phyloP scores from a whole-genome alignment of 106 monocot genomes.

The Iris macrosiphon region DNA sequence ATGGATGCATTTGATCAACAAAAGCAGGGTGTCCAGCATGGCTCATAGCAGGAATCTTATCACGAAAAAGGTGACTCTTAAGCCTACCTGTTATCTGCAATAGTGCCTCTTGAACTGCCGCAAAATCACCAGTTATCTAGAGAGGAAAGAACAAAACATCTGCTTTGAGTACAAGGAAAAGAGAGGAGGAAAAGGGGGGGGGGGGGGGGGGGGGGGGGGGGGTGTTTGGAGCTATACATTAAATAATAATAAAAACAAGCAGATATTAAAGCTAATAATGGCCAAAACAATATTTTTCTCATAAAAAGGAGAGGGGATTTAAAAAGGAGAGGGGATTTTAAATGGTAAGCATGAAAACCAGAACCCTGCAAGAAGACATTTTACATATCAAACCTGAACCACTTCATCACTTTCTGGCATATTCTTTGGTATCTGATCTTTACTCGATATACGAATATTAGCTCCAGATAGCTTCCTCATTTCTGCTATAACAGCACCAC shows the following conservation, averaged over 20 bases:
- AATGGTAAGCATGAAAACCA: neutral
- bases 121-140: constrained; percentile 62
- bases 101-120: constrained; percentile 69
- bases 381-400: constrained; percentile 73
- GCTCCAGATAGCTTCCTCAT: constrained; percentile 90
- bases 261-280: too few species aligned
- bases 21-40: constrained; percentile 41
- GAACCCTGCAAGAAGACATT: neutral
- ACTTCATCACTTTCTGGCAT: constrained; percentile 62
- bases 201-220: too few species aligned
- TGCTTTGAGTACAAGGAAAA: too few species aligned
- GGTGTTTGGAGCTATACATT: too few species aligned
- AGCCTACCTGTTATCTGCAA: constrained; percentile 77
- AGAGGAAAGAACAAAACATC: constrained; percentile 5
- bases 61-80: constrained; percentile 78
- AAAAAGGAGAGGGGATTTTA: neutral
- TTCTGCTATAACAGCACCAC: constrained; percentile 81
- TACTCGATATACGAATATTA: constrained; percentile 62
- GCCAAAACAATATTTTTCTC: too few species aligned
- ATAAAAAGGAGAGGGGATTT: too few species aligned
- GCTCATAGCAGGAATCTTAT: constrained; percentile 34
- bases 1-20: constrained; percentile 47
- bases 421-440: constrained; percentile 59
- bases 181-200: too few species aligned
- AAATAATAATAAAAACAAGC: too few species aligned